A percentile compares a stretch with the other conserved stretches of the same genome.
Evolutionary conservation across 176 grass and related monocot species (phyloP).

Genomic region (Bothriochloa decipiens): DNA sequence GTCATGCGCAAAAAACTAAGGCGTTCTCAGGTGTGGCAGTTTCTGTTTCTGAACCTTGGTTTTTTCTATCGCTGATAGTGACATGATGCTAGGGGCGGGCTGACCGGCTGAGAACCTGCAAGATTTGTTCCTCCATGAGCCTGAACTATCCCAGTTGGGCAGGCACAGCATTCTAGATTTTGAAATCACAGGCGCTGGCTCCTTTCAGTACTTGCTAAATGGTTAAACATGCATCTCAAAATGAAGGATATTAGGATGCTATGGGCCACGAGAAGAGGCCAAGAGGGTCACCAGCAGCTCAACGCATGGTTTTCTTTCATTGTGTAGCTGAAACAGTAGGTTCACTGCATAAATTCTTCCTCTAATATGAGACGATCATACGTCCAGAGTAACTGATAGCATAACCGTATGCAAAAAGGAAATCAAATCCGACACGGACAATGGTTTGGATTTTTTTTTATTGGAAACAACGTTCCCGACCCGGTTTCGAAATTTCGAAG

Average conservation of each 20-base stretch:
- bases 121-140: constrained; percentile 79
- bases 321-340: no score
- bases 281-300: no score
- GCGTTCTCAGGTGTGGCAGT: no score
- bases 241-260: no score
- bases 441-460: background rate
- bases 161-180: constrained; percentile 56
- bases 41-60: constrained; percentile 12
- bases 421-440: background rate
- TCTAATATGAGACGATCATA: no score
- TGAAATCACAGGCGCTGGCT: background rate
- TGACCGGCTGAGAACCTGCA: constrained; percentile 49
- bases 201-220: background rate
- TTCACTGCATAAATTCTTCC: no score
- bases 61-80: constrained; percentile 28
- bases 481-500: background rate
- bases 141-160: constrained; percentile 65
- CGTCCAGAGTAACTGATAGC: no score
- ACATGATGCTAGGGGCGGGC: constrained; percentile 38
- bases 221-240: background rate
- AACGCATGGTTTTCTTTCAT: no score
- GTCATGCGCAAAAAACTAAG: no score
- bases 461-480: background rate
- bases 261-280: no score
- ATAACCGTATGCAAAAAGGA: no score